These are phyloP conservation scores for Phascolomyces articulosus DNA, from an alignment of 371 early-diverging fungal genomes.

Conservation along the genomic window DNA sequence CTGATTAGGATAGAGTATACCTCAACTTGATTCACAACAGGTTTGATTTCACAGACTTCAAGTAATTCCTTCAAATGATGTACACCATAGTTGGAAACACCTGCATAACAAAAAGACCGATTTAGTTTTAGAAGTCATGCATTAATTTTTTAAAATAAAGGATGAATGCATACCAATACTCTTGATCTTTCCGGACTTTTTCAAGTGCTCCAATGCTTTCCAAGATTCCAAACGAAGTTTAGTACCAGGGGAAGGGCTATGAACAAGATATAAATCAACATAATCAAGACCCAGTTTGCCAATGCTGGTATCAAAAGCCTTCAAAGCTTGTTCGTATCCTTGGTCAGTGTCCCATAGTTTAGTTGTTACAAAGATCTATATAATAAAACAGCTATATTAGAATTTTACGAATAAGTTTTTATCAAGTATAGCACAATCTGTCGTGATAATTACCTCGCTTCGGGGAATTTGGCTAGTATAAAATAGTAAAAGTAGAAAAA, in stretches of 20 bases:
- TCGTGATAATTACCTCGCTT: too few relatives aligned
- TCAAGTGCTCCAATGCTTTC: slow-evolving; percentile 48
- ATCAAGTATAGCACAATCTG: not conserved
- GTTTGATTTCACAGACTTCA: slow-evolving; percentile 57
- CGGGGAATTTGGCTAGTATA: not conserved
- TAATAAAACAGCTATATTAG: too few relatives aligned
- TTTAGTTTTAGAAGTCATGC: too few relatives aligned
- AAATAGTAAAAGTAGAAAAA: not conserved
- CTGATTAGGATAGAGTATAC: too few relatives aligned
- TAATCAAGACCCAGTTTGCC: slow-evolving; percentile 61
- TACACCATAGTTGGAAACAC: slow-evolving; percentile 74
- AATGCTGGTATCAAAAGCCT: slow-evolving; percentile 51
- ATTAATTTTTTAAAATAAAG: too few relatives aligned
- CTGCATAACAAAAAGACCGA: slow-evolving; percentile 38
- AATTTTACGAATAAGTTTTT: too few relatives aligned
- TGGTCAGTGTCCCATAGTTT: slow-evolving; percentile 62
- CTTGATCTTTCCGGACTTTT: slow-evolving; percentile 43
- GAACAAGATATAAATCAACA: slow-evolving; percentile 77
- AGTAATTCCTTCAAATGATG: slow-evolving; percentile 61
- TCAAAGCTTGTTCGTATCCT: slow-evolving; percentile 48
- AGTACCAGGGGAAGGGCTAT: slow-evolving; percentile 63
- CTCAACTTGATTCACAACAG: slow-evolving; percentile 73
- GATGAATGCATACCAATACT: slow-evolving; percentile 40
- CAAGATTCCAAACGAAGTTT: slow-evolving; percentile 44
- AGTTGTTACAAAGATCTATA: slow-evolving; percentile 75